These are phyloP conservation scores for Podospora tetraspora DNA, from an alignment of 495 filamentous ascomycete species.

Conservation along the genomic window DNA sequence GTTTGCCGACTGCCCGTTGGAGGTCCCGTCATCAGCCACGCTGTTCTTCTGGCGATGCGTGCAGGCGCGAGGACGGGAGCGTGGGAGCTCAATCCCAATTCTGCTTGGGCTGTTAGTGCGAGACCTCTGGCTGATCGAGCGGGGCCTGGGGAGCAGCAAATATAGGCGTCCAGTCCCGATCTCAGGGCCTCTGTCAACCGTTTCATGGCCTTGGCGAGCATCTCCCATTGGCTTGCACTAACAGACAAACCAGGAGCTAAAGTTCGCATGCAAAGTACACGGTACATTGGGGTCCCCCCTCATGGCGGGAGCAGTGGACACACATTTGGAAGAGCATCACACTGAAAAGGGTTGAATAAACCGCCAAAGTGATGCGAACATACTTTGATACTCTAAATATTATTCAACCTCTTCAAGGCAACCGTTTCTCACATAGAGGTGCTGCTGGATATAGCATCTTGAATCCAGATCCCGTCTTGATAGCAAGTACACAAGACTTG, in stretches of 20 bases:
- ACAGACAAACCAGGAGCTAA: neutral
- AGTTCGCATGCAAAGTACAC: neutral
- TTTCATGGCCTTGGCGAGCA: neutral
- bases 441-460: neutral
- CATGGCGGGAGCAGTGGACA: neutral
- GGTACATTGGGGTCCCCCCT: neutral
- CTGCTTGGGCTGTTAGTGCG: neutral
- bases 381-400: neutral
- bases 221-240: neutral
- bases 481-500: neutral
- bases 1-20: neutral
- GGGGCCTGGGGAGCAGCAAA: neutral
- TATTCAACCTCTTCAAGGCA: neutral
- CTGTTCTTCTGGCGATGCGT: neutral
- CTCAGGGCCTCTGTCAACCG: neutral
- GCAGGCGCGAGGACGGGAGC: neutral
- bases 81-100: neutral
- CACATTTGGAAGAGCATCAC: neutral
- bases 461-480: neutral
- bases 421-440: neutral
- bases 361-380: neutral
- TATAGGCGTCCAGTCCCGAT: neutral
- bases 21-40: neutral
- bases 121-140: neutral
- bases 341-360: neutral